A percentile compares a stretch with the other conserved stretches of the same genome.
Evolutionary conservation across 2,329 filamentous ascomycete genomes (phyloP).

Genomic region (Neofusicoccum kwambonambiense): DNA sequence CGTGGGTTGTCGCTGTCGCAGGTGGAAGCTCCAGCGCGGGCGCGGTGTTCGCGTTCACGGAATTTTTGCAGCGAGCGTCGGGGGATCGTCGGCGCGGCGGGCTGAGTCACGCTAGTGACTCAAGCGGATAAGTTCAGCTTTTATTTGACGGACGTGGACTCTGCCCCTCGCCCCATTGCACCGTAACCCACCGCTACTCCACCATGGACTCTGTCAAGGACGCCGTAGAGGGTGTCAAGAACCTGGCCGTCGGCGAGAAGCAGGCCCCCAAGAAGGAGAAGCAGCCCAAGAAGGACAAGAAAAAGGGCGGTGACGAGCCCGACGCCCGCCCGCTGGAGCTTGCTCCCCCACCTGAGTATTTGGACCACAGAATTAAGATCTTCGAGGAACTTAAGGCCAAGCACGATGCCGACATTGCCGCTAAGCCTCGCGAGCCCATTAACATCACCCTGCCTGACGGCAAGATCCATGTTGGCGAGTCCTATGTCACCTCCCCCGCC

Average conservation of each 20-base stretch:
- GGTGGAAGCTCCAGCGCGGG: conserved; percentile 13
- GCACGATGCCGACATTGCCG: conserved; percentile 71
- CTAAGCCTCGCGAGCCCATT: conserved; percentile 72
- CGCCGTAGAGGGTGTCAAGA: conserved; percentile 60
- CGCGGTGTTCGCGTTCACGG: conserved; percentile 2
- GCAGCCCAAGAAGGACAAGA: conserved; percentile 36
- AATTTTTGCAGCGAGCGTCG: conserved; percentile 16
- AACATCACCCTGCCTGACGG: conserved; percentile 72
- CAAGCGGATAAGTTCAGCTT: conserved; percentile 6
- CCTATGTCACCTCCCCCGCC: conserved; percentile 88
- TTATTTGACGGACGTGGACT: conserved; percentile 15
- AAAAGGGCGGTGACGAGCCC: conserved; percentile 36
- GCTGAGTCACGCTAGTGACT: conserved; percentile 21
- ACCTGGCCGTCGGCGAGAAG: conserved; percentile 50
- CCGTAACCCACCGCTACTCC: conserved; percentile 19
- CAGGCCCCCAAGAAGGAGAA: conserved; percentile 27
- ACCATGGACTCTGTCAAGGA: conserved; percentile 52
- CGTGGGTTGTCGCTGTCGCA: conserved; percentile 21
- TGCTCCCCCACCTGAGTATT: conserved; percentile 66
- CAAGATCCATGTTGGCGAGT: conserved; percentile 68
- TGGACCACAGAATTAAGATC: conserved; percentile 78
- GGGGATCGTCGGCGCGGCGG: conserved; percentile 2
- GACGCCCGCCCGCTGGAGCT: conserved; percentile 49
- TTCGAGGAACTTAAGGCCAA: conserved; percentile 87
- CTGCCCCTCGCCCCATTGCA: conserved; percentile 18